Base-by-base conservation (phyloP, 106 monocot genomes). In the Dendrobium huoshanense region DNA sequence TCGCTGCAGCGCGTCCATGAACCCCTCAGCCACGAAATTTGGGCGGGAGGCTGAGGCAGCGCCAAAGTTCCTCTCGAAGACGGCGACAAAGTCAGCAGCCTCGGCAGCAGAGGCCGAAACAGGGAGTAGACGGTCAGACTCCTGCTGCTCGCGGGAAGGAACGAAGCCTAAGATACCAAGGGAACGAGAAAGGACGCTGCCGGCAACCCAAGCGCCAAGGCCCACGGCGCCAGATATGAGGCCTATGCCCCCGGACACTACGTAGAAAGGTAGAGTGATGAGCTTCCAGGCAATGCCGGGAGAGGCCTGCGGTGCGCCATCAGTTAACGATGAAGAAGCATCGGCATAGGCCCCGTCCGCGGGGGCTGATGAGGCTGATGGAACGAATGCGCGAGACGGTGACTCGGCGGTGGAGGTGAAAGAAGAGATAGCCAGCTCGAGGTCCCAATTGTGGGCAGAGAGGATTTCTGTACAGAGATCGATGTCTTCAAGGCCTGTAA, bases 381-480 rank as follows among this genome's bases (percentile, higher is more conserved):
- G 33, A n/a, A 41, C 67, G 10, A 24, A 73, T 10, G 80, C 42
- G 22, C 9, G 55, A 2, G 75, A 58, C 18, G 55, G 80, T 61
- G 79, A 83, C 10, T 77, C 88, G 79, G 29, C 84, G 67, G 83
- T 51, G 72, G 87, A 82, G 72, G 89, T 92, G 85, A 97, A 79
- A 79, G 96, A 88, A 79, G 96, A 94, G 83, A 97, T 77, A 84
- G 96, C 96, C 80, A 87, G 85, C 56, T 97, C 87, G 75, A 97
- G 90, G 78, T 97, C 94, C 96, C 96, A 97, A 83, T 82, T 83
- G 84, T 97, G 94, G 49, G 94, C 96, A 81, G 88, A 81, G 79
- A 97, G 96, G 85, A 97, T 94, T 83, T 97, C 91, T 49, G 87
- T 73, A 82, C 89, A 94, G 72, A 98, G 97, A 82, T 91, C 92